Evolutionary conservation across 2,329 filamentous ascomycete genomes (phyloP).

Genomic region (Cercospora sp.): DNA sequence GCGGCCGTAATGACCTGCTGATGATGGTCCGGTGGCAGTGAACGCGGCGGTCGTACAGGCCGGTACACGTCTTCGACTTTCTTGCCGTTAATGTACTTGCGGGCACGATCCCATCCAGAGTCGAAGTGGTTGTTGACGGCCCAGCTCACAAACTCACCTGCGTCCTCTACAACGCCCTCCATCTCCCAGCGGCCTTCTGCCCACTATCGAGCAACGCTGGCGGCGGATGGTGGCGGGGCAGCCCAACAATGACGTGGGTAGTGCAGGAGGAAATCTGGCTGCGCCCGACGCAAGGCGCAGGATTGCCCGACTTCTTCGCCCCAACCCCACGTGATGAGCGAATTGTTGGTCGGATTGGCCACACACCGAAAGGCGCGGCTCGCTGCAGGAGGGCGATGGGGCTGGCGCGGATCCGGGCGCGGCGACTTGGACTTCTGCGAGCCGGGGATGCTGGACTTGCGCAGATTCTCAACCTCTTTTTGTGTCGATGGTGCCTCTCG

Average conservation of each 20-base stretch:
- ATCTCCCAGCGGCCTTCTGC: neutral
- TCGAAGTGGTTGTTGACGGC: conserved; percentile 34
- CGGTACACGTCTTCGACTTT: conserved; percentile 22
- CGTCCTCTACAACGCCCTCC: conserved; percentile 33
- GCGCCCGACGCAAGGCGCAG: conserved; percentile 14
- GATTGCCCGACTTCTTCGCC: conserved; percentile 7
- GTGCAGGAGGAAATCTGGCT: conserved; percentile 7
- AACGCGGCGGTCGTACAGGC: conserved; percentile 4
- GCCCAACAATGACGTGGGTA: conserved; percentile 7
- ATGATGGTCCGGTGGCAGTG: neutral
- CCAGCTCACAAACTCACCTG: conserved; percentile 29
- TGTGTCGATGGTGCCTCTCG: neutral
- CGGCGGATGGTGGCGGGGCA: conserved; percentile 15
- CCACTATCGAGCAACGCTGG: neutral
- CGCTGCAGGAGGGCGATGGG: neutral
- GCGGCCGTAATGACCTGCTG: neutral
- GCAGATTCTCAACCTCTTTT: neutral
- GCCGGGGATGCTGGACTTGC: neutral
- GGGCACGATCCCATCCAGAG: conserved; percentile 29
- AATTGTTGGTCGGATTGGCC: neutral
- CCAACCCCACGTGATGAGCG: conserved; percentile 9
- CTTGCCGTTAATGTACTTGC: conserved; percentile 25
- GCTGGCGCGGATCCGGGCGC: neutral
- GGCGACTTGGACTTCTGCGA: neutral
- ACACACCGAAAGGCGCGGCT: neutral